Evolutionary conservation across 495 filamentous ascomycete genomes (phyloP), one percentile per base, ranked within the genome.

Genomic region (Rusavskia elegans): DNA sequence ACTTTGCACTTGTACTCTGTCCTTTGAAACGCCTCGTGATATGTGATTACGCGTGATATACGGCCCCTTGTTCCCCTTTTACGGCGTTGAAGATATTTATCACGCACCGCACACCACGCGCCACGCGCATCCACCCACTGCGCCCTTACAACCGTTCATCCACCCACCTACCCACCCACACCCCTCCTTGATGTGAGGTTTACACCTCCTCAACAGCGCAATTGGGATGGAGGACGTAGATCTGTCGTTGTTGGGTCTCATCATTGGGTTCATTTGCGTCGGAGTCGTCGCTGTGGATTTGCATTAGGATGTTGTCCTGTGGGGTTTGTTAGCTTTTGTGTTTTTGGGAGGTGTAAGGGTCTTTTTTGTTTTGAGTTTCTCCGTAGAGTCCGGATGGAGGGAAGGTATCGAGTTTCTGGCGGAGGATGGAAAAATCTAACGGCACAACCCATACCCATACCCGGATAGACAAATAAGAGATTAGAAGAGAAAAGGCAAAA

Each of bases 221-320:
- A 64, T 97, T 96, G 19, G 92, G 92, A 74, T 98, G 92, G 61
- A 98, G 56, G 14, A 96, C 86, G 66, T 96, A 98, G 29, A 94
- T 77, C 6, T 81, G 71, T 66, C 74, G 78, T 38, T 70, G 68
- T 38, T 62, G 59, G 20, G 65, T 71, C 35, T 59, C 55, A 11
- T 70, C 64, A 46, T 69, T 71, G 36, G 75, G 70, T 17, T 74
- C 76, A 14, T 64, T 68, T 9, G 73, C 70, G 25, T 79, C 78
- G 27, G 83, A 71, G 16, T 93, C 70, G 59, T 93, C 78, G n/a
- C 88, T 89, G 25, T 83, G 75, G 46, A 98, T 85, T 6, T 80
- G 86, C 82, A 97, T 89, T 41, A 98, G 73, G 45, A 95, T 85
- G 55, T 92, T 88, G 60, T 95, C 89, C 87, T 93, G 57, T 93